Conservation (phyloP, 306 rosid species). For the Fragaria ananassa region DNA sequence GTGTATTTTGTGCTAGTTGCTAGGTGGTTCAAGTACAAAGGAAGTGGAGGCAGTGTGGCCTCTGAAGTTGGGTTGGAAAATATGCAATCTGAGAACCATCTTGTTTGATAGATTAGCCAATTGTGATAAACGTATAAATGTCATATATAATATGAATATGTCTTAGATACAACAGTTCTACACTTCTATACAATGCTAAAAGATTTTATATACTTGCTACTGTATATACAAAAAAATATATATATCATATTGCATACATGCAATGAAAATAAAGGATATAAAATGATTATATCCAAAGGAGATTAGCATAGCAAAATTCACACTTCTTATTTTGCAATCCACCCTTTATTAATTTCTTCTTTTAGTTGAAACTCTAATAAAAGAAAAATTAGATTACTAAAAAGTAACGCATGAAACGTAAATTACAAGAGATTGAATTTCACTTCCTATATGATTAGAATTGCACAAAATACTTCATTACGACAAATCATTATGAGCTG, state of each 20-base stretch:
- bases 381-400: too few relatives aligned
- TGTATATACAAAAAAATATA: not conserved
- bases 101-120: constrained; percentile 20
- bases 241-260: not conserved
- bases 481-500: too few relatives aligned
- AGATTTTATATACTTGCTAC: not conserved
- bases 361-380: too few relatives aligned
- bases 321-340: too few relatives aligned
- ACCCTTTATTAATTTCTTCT: too few relatives aligned
- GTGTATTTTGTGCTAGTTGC: constrained; percentile 47
- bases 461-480: not conserved
- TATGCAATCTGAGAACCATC: constrained; percentile 14
- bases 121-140: not conserved
- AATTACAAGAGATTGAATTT: too few relatives aligned
- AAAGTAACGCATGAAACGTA: too few relatives aligned
- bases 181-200: not conserved
- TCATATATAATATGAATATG: not conserved
- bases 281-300: not conserved
- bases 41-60: constrained; percentile 8
- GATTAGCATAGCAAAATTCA: too few relatives aligned
- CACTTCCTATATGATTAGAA: too few relatives aligned
- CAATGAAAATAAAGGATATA: not conserved
- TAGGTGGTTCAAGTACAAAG: constrained; percentile 64
- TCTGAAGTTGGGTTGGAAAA: constrained; percentile 26
- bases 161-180: not conserved